A percentile compares a stretch with the other conserved stretches of the same genome.
Evolutionary conservation across 2,329 filamentous ascomycete species (phyloP).

Genomic region (Colletotrichum gloeosporioides): DNA sequence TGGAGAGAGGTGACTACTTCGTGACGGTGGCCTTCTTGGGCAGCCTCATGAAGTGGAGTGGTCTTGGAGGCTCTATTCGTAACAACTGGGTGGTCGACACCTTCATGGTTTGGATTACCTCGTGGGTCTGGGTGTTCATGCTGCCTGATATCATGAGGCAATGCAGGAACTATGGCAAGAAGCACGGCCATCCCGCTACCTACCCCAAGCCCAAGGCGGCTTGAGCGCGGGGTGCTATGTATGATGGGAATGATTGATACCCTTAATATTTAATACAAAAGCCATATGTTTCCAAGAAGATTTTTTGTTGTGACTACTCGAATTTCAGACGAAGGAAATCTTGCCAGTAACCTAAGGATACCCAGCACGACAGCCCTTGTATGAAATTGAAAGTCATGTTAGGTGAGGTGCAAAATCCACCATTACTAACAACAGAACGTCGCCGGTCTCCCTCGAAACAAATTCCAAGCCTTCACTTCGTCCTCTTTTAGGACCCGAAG

Average conservation of each 20-base stretch:
- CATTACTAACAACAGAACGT: background rate
- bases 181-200: conserved; percentile 62
- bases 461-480: background rate
- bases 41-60: conserved; percentile 70
- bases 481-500: background rate
- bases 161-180: conserved; percentile 60
- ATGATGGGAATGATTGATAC: background rate
- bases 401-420: background rate
- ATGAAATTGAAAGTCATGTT: background rate
- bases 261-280: background rate
- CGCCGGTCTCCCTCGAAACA: background rate
- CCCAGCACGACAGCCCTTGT: background rate
- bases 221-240: background rate
- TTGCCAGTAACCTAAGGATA: background rate
- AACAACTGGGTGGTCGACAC: conserved; percentile 68
- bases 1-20: conserved; percentile 83
- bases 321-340: background rate
- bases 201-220: conserved; percentile 37
- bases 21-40: conserved; percentile 79
- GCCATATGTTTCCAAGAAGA: background rate
- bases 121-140: conserved; percentile 64
- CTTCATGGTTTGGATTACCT: conserved; percentile 53
- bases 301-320: background rate
- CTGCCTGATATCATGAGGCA: conserved; percentile 61
- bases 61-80: conserved; percentile 59